Evolutionary conservation across 2,329 filamentous ascomycete genomes (phyloP), one percentile per base, ranked within the genome.

Genomic region (Xylariaceae sp.): DNA sequence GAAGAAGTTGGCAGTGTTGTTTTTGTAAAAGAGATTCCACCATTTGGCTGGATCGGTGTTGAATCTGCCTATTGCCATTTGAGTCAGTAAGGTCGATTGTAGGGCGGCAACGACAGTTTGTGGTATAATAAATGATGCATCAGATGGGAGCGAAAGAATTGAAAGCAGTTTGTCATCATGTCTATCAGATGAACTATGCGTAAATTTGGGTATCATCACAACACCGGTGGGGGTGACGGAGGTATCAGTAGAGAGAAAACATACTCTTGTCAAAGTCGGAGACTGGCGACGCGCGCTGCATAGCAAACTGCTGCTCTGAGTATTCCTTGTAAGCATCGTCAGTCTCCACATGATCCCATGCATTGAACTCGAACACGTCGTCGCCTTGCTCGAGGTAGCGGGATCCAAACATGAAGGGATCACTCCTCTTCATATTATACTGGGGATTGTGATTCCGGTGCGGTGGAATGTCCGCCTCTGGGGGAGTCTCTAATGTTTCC

Each of bases 21-120:
- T 95, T 68, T 93, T 90, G 73, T 98, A 98, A 68, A 98, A 98
- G 41, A 86, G 71, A 59, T 98, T 93, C 93, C 93, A 98, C 88
- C 89, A 97, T 65, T 89, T 95, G 48, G 88, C 90, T 1, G 93
- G 93, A 51, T 94, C 80, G 34, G 76, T 72, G 63, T 96, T 97
- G 73, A 96, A 96, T 52, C 89, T 86, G 55, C 71, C 81, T 86
- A 57, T 42, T 55, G 45, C 39, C 50, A 34, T 26, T 6, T 26
- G 43, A 39, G 66, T 78, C 64, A 76, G 72, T 61, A 11, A 26
- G 22, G 22, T 26, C 22, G 11, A 11, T 11, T 26, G 22, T 26
- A 6, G 22, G 22, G 22, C 11, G 6, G 22, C 6, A 26, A 26
- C 11, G 22, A 11, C 22, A 26, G n/a, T n/a, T n/a, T 26, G 6